Percentiles rank a stretch among this genome's conserved stretches.
Evolutionary conservation across 768 basidiomycete genomes (phyloP).

Genomic region (Mrakia blollopis): DNA sequence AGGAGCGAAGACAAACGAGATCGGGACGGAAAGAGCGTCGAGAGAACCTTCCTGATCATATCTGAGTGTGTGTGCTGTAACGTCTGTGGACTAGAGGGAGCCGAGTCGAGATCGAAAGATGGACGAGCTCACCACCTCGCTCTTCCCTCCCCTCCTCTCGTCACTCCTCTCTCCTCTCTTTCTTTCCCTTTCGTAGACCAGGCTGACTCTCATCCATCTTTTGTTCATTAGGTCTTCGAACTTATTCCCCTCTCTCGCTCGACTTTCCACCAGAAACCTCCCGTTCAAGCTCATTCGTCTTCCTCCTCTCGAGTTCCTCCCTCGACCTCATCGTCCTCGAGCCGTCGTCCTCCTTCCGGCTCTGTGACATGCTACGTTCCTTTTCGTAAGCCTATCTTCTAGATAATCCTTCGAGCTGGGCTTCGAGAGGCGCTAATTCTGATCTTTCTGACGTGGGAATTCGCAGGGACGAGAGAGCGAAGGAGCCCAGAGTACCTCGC

Average conservation of each 20-base stretch:
- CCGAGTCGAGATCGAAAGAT: background rate
- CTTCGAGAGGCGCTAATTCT: no score
- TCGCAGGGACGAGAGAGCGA: background rate
- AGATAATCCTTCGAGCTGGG: no score
- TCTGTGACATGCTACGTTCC: constrained; percentile 1
- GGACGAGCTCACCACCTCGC: constrained; percentile 3
- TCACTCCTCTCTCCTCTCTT: background rate
- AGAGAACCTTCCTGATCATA: no score
- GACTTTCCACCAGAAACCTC: background rate
- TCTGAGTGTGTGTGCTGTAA: no score
- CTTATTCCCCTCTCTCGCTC: background rate
- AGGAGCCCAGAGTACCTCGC: constrained; percentile 50
- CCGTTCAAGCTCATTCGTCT: background rate
- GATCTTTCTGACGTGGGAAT: no score
- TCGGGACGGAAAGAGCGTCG: no score
- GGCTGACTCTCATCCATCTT: background rate
- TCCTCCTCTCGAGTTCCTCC: background rate
- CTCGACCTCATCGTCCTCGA: background rate
- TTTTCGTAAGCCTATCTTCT: background rate
- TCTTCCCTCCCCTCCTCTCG: background rate
- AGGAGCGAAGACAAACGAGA: no score
- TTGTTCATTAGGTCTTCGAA: background rate
- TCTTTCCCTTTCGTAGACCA: background rate
- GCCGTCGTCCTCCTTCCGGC: background rate
- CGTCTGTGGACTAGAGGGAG: background rate